Evolutionary conservation across 2,329 filamentous ascomycete genomes (phyloP), one percentile per base, ranked within the genome.

Genomic region (Trichoderma citrinoviride): DNA sequence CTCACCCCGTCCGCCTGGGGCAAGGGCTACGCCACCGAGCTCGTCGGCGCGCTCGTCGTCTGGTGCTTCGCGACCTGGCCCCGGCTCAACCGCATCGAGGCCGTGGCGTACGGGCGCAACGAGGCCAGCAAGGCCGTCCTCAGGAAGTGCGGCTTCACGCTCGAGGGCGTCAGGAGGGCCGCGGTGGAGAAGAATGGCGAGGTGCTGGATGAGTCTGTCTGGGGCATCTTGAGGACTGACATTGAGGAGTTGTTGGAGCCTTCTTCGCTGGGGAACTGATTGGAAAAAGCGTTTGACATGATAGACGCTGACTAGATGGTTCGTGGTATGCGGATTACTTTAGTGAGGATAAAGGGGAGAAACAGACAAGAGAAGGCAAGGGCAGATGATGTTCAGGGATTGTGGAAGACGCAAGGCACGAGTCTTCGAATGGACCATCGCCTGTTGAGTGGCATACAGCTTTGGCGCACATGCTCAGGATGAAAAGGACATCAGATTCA

Each of bases 41-140:
- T 77, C n/a, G 65, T 76, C 3, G 55, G 41, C 3, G 79, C 67
- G 0, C 76, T 83, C 57, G 70, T 73, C 21, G 70, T 67, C 21
- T 85, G 81, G 80, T 73, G 77, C 4, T 83, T 85, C 66, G 71
- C 72, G 55, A 76, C 71, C 12, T 76, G 79, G 60, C 77, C 78
- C 0, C 71, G 75, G 0, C 66, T 83, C 21, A 67, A 77, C 15
- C 50, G 64, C n/a, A 46, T 66, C 19, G 64, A 66, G 64, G 64
- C 60, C 3, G 21, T 52, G 19, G 52, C 46, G 15, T 52, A 50
- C n/a, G 25, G 7, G 5, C 37, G 43, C 33, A 56, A 66, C 12
- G 33, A 44, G 17, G 41, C n/a, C 10, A 66, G 60, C 19, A n/a
- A 44, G 17, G 43, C 37, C 0, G 43, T 57, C 10, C 19, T 66